These are phyloP conservation scores for Mycena maculata DNA, from an alignment of 768 basidiomycete species.

Conservation along the genomic window DNA sequence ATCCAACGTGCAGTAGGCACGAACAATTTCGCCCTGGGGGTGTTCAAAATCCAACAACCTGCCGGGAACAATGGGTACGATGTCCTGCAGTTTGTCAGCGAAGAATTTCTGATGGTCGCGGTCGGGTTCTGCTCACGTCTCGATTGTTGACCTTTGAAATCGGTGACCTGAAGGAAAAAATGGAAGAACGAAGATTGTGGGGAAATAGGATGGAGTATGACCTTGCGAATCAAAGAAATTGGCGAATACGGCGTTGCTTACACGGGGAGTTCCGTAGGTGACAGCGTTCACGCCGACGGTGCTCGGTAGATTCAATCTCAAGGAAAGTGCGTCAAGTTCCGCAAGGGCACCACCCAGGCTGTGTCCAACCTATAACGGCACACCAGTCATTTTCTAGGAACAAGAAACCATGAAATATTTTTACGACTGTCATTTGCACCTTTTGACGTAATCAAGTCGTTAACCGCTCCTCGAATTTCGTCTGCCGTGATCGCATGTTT, in stretches of 20 bases:
- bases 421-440: slow-evolving; percentile 56
- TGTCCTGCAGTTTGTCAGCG: slow-evolving; percentile 42
- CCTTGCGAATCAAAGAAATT: slow-evolving; percentile 61
- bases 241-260: slow-evolving; percentile 65
- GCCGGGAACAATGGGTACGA: slow-evolving; percentile 69
- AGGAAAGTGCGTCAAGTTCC: slow-evolving; percentile 61
- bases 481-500: slow-evolving; percentile 54
- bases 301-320: slow-evolving; percentile 57
- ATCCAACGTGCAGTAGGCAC: background rate
- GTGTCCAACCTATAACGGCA: slow-evolving; percentile 53
- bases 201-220: background rate
- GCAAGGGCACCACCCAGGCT: slow-evolving; percentile 66
- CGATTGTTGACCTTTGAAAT: slow-evolving; percentile 56
- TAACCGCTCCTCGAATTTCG: slow-evolving; percentile 55
- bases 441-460: slow-evolving; percentile 50
- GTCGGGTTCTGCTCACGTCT: slow-evolving; percentile 33
- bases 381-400: slow-evolving; percentile 30
- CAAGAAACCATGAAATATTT: slow-evolving; percentile 22
- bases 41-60: slow-evolving; percentile 58
- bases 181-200: slow-evolving; percentile 4
- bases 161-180: slow-evolving; percentile 42
- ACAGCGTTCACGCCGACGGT: slow-evolving; percentile 53
- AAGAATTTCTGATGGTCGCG: slow-evolving; percentile 31
- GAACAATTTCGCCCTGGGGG: slow-evolving; percentile 57
- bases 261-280: slow-evolving; percentile 64